Conservation (phyloP, 2,329 filamentous ascomycete genomes). For the Diaporthe australafricana region DNA sequence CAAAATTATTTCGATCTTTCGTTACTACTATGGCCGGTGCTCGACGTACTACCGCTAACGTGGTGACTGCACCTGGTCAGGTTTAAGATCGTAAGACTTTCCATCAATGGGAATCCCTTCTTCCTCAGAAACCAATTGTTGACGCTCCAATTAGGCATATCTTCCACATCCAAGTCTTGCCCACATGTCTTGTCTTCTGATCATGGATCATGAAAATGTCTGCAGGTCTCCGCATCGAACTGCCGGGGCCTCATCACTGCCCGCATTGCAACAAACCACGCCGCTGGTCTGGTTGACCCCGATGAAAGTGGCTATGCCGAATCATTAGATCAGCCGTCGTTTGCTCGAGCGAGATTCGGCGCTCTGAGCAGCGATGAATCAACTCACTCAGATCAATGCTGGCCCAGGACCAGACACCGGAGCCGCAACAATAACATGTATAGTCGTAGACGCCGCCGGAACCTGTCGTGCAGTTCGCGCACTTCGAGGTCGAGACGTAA, state of each 20-base stretch:
- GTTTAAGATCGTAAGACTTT: not conserved
- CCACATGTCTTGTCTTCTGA: too few relatives aligned
- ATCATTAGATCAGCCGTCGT: not conserved
- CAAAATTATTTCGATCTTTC: not conserved
- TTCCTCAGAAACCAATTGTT: not conserved
- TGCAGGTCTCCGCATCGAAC: conserved; percentile 25
- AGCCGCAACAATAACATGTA: conserved; percentile 22
- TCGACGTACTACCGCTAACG: not conserved
- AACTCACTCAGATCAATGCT: conserved; percentile 26
- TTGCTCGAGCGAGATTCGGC: not conserved
- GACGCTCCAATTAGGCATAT: not conserved
- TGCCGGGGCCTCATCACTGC: conserved; percentile 10
- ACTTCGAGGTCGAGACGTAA: conserved; percentile 17
- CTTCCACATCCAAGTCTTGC: not conserved
- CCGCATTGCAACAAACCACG: conserved; percentile 33
- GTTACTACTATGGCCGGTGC: not conserved
- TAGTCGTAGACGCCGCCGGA: conserved; percentile 16
- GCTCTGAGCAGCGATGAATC: too few relatives aligned
- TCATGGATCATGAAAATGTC: too few relatives aligned
- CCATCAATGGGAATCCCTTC: not conserved
- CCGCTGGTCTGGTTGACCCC: conserved; percentile 32
- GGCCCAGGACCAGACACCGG: not conserved
- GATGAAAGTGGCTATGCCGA: conserved; percentile 24
- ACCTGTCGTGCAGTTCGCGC: conserved; percentile 1
- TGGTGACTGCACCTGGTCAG: not conserved